Base-by-base conservation (phyloP, 176 grass and related monocot genomes). In the Urochloa ruziziensis region DNA sequence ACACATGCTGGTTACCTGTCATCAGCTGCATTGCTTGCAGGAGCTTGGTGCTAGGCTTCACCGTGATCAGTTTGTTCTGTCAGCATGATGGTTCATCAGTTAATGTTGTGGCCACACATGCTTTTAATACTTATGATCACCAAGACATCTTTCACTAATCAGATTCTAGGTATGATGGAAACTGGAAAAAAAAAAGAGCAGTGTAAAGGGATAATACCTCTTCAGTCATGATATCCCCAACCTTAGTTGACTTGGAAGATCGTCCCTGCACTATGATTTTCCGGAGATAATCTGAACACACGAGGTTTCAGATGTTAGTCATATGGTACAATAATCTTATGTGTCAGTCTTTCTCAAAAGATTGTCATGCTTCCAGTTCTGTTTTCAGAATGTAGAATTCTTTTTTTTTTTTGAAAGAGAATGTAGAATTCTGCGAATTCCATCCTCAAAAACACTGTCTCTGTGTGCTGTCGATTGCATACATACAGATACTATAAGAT, bases 201-300 rank as follows among this genome's bases (percentile, higher is more conserved):
- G 2, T 29, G 7, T 35, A 25, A 6, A 32, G 42, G 9, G 18
- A 7, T 10, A 47, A 67, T 88, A 99, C 97, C 91, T 99, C 97
- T 87, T 99, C 97, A 79, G 97, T 99, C 97, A 99, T 99, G 81
- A 99, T 99, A 78, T 99, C 97, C 74, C 97, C 97, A 81, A 99
- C 97, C 89, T 94, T 94, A 64, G 97, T 99, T 27, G 97, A 99
- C 89, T 99, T 99, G 30, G 97, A 99, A 70, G 97, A 99, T 89
- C 91, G 87, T 75, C 97, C 97, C 70, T 96, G 93, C 48, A 99
- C 97, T 64, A 99, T 99, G 36, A 99, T 99, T 87, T 99, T 99
- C 52, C 97, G 82, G 70, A 99, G 93, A 89, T 99, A 99, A 96
- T 99, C 97, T 99, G 78, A 85, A 82, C 79, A 82, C 27, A 16